Percentiles rank a stretch among this genome's conserved stretches.
These are phyloP conservation scores for Monosporascus ibericus DNA, from an alignment of 2,329 filamentous ascomycete genomes.

Conservation along the genomic window DNA sequence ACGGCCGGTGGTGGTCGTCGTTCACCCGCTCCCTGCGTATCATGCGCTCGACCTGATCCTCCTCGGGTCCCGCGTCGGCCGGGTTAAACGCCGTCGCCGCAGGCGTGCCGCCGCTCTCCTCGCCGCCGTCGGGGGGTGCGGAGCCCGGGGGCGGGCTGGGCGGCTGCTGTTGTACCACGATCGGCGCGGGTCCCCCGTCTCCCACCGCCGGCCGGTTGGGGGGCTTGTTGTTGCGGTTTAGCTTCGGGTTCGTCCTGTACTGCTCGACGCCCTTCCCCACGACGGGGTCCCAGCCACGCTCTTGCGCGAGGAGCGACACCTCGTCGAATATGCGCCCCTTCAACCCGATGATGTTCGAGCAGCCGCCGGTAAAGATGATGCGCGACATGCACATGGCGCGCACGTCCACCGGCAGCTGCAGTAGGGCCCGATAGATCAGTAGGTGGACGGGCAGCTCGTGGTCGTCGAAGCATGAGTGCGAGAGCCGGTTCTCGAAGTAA, in stretches of 20 bases:
- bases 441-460: conserved; percentile 74
- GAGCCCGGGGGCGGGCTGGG: background rate
- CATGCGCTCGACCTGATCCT: conserved; percentile 53
- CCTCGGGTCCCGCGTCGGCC: conserved; percentile 40
- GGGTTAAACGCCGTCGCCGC: conserved; percentile 28
- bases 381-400: conserved; percentile 82
- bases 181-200: conserved; percentile 8
- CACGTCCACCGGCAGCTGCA: conserved; percentile 74
- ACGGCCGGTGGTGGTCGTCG: conserved; percentile 27
- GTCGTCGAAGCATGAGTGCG: conserved; percentile 65
- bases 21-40: conserved; percentile 36
- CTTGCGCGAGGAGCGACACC: conserved; percentile 58
- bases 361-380: conserved; percentile 79
- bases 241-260: conserved; percentile 38
- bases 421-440: conserved; percentile 69
- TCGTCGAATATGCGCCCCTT: conserved; percentile 73
- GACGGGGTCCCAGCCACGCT: conserved; percentile 72
- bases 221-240: conserved; percentile 26
- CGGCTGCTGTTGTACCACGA: conserved; percentile 9
- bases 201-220: conserved; percentile 15
- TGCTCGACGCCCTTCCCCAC: conserved; percentile 61
- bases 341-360: conserved; percentile 71
- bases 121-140: background rate
- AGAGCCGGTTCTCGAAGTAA: conserved; percentile 58
- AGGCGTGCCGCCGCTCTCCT: too few relatives aligned